Percentiles rank a stretch among this genome's conserved stretches.
phyloP scores from a whole-genome alignment of 75 land plant species.

The Isoetes taiwanensis region DNA sequence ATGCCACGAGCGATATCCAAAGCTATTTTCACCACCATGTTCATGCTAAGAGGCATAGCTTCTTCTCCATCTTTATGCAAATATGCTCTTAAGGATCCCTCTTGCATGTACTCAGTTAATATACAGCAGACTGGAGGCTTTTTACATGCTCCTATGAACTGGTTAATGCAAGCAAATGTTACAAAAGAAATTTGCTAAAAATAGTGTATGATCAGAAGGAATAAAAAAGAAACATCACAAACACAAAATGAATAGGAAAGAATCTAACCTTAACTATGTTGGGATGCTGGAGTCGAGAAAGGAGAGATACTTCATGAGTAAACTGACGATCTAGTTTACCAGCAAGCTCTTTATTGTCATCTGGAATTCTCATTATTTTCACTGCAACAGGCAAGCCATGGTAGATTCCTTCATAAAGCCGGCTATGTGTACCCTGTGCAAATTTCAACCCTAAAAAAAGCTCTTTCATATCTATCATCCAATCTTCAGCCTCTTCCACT shows the following conservation, averaged over 20 bases:
- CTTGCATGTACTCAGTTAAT: conserved; percentile 50
- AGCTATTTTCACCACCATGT: conserved; percentile 13
- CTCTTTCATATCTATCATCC: background rate
- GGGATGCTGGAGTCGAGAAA: background rate
- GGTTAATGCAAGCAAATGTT: background rate
- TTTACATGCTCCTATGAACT: conserved; percentile 53
- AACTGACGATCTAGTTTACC: background rate
- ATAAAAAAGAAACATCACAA: too few relatives aligned
- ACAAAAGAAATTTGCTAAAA: too few relatives aligned
- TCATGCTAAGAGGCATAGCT: too few relatives aligned
- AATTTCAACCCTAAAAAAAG: background rate
- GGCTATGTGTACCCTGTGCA: background rate
- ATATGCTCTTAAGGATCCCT: conserved; percentile 47
- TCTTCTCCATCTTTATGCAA: too few relatives aligned
- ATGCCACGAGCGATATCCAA: conserved; percentile 58
- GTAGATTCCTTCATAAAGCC: conserved; percentile 5
- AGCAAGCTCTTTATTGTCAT: background rate
- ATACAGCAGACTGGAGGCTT: conserved; percentile 58
- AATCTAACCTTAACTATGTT: conserved; percentile 7
- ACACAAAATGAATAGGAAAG: too few relatives aligned
- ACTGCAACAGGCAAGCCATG: background rate
- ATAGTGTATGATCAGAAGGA: too few relatives aligned
- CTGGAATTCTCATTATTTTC: background rate
- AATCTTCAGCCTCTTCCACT: background rate
- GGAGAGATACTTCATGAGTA: conserved; percentile 2